Percentiles rank a stretch among this genome's conserved stretches.
These are phyloP conservation scores for Zarea fungicola DNA, from an alignment of 2,329 filamentous ascomycete genomes.

Conservation along the genomic window DNA sequence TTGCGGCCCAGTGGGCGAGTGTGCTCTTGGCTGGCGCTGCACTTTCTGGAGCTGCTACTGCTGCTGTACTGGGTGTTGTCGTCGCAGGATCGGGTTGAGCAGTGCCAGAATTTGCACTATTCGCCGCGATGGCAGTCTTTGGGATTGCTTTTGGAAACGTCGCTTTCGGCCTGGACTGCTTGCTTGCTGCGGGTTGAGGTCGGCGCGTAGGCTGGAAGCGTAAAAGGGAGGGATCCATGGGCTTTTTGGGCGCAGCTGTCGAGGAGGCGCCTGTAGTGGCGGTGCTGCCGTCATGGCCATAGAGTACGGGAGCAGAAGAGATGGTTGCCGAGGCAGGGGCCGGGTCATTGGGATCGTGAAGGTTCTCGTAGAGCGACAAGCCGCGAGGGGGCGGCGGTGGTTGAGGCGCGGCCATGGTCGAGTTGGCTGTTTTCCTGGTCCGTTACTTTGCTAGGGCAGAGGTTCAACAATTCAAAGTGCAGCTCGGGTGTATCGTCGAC, in stretches of 20 bases:
- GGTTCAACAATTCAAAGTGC: no score
- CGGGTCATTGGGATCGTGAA: conserved; percentile 58
- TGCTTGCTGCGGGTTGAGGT: conserved; percentile 48
- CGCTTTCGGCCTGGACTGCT: conserved; percentile 54
- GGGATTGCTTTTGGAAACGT: conserved; percentile 43
- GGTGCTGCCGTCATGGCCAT: conserved; percentile 41
- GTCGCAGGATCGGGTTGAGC: no score
- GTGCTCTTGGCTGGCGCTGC: conserved; percentile 53
- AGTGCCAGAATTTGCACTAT: conserved; percentile 21
- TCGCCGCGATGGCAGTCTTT: conserved; percentile 21
- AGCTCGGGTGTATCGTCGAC: no score
- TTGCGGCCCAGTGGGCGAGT: conserved; percentile 74
- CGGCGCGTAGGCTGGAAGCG: conserved; percentile 84
- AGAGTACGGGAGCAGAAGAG: conserved; percentile 69
- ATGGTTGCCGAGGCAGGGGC: conserved; percentile 54
- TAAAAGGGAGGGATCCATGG: conserved; percentile 54
- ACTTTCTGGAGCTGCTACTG: conserved; percentile 31
- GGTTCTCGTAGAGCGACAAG: conserved; percentile 78
- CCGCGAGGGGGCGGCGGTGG: conserved; percentile 40
- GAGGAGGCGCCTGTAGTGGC: conserved; percentile 38
- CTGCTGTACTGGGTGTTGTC: conserved; percentile 26
- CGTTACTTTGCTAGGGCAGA: no score
- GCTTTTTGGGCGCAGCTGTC: conserved; percentile 52
- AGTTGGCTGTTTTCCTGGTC: no score
- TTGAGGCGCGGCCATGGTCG: conserved; percentile 26